Percentiles rank a stretch among this genome's conserved stretches.
phyloP scores from a whole-genome alignment of 495 filamentous ascomycete species.

The Elasticomyces elasticus region DNA sequence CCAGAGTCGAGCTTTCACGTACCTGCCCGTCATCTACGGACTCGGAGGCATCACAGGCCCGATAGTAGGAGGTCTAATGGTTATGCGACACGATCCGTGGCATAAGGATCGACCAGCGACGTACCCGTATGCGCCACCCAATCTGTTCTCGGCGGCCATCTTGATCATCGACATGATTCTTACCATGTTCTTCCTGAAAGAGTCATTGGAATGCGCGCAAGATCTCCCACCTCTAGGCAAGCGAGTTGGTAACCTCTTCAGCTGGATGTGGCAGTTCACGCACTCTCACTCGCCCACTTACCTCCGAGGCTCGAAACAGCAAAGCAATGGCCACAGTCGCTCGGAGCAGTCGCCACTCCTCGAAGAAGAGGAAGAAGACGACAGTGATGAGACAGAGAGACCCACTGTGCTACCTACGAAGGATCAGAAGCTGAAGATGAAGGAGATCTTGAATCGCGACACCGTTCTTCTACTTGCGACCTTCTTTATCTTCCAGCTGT shows the following conservation, averaged over 20 bases:
- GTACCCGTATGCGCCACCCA: conserved; percentile 80
- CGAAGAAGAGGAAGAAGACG: conserved; percentile 32
- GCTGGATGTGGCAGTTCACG: conserved; percentile 66
- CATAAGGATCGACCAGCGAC: conserved; percentile 41
- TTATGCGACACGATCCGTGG: conserved; percentile 48
- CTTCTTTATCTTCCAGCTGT: conserved; percentile 79
- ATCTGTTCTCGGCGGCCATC: conserved; percentile 61
- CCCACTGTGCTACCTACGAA: conserved; percentile 15
- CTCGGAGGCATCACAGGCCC: conserved; percentile 89
- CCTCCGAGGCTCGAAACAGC: conserved; percentile 31
- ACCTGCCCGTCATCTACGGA: conserved; percentile 86
- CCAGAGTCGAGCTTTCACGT: conserved; percentile 82
- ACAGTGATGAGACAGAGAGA: conserved; percentile 6
- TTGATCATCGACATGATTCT: conserved; percentile 64
- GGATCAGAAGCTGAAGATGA: conserved; percentile 21
- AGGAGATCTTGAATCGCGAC: conserved; percentile 57
- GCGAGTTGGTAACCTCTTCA: conserved; percentile 50
- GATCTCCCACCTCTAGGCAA: conserved; percentile 51
- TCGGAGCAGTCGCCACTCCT: not conserved
- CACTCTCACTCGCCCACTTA: conserved; percentile 52
- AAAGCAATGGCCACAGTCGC: not conserved
- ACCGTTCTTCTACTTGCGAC: conserved; percentile 70
- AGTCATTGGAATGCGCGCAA: conserved; percentile 70
- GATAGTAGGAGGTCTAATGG: conserved; percentile 73
- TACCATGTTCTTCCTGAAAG: conserved; percentile 67